These are phyloP conservation scores for Nitzschia palea DNA, from an alignment of 108 stramenopile genomes.

Conservation along the genomic window DNA sequence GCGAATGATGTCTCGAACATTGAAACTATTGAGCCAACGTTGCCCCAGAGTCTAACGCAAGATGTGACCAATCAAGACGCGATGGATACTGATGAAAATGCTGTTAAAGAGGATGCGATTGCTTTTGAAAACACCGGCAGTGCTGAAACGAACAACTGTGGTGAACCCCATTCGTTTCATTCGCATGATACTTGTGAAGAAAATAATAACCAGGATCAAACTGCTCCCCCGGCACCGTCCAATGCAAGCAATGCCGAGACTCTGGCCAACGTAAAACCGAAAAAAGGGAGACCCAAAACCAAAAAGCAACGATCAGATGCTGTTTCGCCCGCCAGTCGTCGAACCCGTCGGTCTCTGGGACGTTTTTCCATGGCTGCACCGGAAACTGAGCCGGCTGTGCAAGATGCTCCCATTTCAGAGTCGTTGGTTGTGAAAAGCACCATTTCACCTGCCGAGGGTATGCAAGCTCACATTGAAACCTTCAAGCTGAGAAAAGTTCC, in stretches of 20 bases:
- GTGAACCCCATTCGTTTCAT: no score
- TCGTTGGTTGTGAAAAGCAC: neutral
- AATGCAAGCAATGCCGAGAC: neutral
- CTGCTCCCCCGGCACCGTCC: no score
- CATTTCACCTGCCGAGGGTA: neutral
- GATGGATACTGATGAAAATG: no score
- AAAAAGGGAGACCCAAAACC: neutral
- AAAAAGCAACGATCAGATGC: neutral
- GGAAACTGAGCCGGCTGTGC: neutral
- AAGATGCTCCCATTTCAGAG: neutral
- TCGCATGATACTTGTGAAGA: no score
- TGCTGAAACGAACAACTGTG: no score
- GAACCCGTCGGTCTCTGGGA: slow-evolving; percentile 22
- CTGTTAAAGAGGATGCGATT: no score
- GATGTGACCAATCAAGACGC: no score
- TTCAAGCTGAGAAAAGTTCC: slow-evolving; percentile 19
- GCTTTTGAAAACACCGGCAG: no score
- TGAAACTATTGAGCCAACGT: no score
- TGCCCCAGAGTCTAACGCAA: no score
- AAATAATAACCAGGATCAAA: no score
- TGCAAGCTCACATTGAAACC: slow-evolving; percentile 13
- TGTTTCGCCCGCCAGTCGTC: neutral
- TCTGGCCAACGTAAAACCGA: neutral
- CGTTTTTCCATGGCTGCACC: slow-evolving; percentile 14
- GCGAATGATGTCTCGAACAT: no score